Evolutionary conservation across 371 early-diverging fungal species (phyloP), one percentile per base, ranked within the genome.

Genomic region (Rhizopus stolonifer): DNA sequence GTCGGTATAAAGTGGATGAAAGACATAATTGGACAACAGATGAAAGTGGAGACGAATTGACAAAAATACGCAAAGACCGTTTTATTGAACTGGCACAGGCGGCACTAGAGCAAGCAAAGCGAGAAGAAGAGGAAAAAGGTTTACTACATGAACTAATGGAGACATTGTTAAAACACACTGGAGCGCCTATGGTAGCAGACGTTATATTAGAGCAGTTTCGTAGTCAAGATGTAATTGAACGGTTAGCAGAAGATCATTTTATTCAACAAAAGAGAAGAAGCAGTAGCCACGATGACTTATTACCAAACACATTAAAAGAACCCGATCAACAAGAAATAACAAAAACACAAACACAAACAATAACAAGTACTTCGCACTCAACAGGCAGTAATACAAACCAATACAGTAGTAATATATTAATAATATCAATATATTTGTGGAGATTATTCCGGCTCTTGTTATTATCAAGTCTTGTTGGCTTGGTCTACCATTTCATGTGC

Each of bases 171-270:
- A 46, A 54, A 18, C 60, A 57, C 14, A 63, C 64, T 24, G 68
- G 72, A 19, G 72, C 65, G 11, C 61, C 68, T 29, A 44, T 56
- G 32, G 43, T 65, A 29, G 58, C 63, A 2, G 61, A 63, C 51
- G 64, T 60, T 9, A 60, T 67, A 38, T 32, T 60, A 36, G 65
- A 65, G 42, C 72, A 72, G 45, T 48, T 72, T 42, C 60, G 51
- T 31, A 68, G 72, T 24, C 72, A 67, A 42, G 68, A 68, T 48
- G 65, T 68, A 17, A 72, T 72, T 51, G 72, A 72, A 48, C 39
- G 52, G 32, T 38, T 60, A n/a, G 68, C 68, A 11, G 68, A 67
- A 38, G 52, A 54, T 23, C 63, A 68, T 21, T 59, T 46, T 29
- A 40, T 60, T 23, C 48, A 61, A 24, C 51, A 60, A 29, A 43